phyloP scores from a whole-genome alignment of 495 filamentous ascomycete species.

The Penicillium roqueforti region DNA sequence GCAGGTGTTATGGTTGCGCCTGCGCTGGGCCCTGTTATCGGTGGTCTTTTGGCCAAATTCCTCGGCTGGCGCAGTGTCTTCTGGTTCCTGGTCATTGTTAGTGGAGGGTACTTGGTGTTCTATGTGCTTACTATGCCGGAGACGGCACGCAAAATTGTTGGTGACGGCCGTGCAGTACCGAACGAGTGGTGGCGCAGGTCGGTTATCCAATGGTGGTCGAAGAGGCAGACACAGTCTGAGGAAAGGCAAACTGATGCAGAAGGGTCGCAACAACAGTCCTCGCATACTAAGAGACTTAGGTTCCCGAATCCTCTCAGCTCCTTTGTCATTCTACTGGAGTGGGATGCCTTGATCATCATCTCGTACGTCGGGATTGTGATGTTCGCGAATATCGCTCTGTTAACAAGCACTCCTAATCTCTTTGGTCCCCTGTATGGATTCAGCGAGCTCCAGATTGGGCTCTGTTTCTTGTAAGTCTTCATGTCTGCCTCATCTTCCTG shows the following conservation, averaged over 20 bases:
- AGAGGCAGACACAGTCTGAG: conserved; percentile 13
- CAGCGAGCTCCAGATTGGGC: conserved; percentile 60
- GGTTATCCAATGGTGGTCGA: conserved; percentile 30
- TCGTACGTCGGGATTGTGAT: conserved; percentile 52
- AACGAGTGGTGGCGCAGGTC: conserved; percentile 36
- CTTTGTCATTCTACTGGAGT: conserved; percentile 57
- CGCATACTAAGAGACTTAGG: conserved; percentile 41
- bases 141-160: conserved; percentile 66
- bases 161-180: conserved; percentile 50
- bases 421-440: conserved; percentile 60
- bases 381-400: conserved; percentile 46
- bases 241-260: conserved; percentile 14
- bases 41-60: conserved; percentile 34
- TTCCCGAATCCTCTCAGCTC: conserved; percentile 66
- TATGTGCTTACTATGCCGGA: conserved; percentile 59
- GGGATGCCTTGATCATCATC: conserved; percentile 59
- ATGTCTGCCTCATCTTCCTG: neutral
- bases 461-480: conserved; percentile 42
- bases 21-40: conserved; percentile 40
- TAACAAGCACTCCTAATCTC: conserved; percentile 53
- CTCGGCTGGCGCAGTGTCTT: conserved; percentile 43
- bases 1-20: conserved; percentile 24
- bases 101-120: conserved; percentile 28
- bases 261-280: neutral
- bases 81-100: conserved; percentile 41